Evolutionary conservation across 371 early-diverging fungal species (phyloP).

Genomic region (Mortierella sp.): DNA sequence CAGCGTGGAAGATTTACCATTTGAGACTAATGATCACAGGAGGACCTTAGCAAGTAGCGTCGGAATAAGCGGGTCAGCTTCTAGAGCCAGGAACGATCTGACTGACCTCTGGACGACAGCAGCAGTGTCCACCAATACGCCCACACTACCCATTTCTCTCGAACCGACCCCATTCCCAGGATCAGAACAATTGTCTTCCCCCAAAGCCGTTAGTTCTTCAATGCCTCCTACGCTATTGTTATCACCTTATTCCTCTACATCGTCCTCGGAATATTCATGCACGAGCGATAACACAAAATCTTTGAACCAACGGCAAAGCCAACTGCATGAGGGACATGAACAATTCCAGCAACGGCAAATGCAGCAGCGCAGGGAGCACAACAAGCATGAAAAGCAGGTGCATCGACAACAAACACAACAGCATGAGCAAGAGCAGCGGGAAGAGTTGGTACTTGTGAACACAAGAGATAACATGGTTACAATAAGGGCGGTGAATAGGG

Average conservation of each 20-base stretch:
- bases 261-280: slow-evolving; percentile 10
- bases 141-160: too few species aligned
- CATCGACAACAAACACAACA: background rate
- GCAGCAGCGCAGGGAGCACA: slow-evolving; percentile 3
- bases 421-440: background rate
- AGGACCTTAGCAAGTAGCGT: too few species aligned
- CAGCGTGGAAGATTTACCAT: too few species aligned
- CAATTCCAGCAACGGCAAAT: background rate
- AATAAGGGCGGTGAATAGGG: background rate
- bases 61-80: too few species aligned
- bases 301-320: background rate
- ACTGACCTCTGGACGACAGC: too few species aligned
- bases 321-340: background rate
- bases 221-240: background rate
- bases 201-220: too few species aligned
- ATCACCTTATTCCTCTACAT: background rate
- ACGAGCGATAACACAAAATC: background rate
- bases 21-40: too few species aligned
- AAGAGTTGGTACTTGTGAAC: background rate
- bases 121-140: too few species aligned
- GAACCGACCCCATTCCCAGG: too few species aligned
- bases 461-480: background rate
- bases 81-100: too few species aligned
- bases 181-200: too few species aligned
- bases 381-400: background rate